Evolutionary conservation across 2,329 filamentous ascomycete genomes (phyloP).

Genomic region (Paraphaeosphaeria sporulosa): DNA sequence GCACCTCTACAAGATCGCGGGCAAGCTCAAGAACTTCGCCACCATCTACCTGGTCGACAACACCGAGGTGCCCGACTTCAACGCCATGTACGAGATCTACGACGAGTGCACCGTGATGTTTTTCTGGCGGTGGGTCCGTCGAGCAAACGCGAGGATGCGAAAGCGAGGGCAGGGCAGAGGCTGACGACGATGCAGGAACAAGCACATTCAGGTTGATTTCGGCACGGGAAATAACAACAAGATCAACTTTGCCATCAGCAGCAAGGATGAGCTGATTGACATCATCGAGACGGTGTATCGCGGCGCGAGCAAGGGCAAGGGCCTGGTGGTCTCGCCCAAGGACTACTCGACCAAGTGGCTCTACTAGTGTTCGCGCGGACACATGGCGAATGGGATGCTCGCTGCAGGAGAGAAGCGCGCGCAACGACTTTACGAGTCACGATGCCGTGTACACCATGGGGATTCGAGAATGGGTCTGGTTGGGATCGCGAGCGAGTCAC

Average conservation of each 20-base stretch:
- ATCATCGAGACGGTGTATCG: conserved; percentile 97
- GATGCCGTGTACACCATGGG: too few relatives aligned
- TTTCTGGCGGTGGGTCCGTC: conserved; percentile 75
- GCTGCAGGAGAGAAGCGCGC: too few relatives aligned
- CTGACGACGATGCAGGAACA: conserved; percentile 21
- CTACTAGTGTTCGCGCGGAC: conserved; percentile 18
- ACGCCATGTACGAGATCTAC: conserved; percentile 89
- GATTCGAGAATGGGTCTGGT: too few relatives aligned
- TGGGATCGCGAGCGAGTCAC: too few relatives aligned
- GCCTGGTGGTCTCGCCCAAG: conserved; percentile 93
- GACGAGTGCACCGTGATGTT: conserved; percentile 93
- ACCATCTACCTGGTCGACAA: conserved; percentile 87
- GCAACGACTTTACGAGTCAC: too few relatives aligned
- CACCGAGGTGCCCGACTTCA: conserved; percentile 82
- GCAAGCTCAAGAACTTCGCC: conserved; percentile 80
- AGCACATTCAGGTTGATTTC: conserved; percentile 34
- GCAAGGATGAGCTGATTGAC: conserved; percentile 96
- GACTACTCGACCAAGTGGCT: conserved; percentile 73
- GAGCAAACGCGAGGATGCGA: neutral
- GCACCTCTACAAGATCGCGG: conserved; percentile 32
- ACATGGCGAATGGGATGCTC: neutral
- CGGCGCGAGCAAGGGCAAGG: conserved; percentile 92
- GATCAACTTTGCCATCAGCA: conserved; percentile 88
- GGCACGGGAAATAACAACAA: conserved; percentile 97
- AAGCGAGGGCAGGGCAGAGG: neutral